phyloP scores from a whole-genome alignment of 2,329 filamentous ascomycete species.

The Dothiorella sarmentorum region DNA sequence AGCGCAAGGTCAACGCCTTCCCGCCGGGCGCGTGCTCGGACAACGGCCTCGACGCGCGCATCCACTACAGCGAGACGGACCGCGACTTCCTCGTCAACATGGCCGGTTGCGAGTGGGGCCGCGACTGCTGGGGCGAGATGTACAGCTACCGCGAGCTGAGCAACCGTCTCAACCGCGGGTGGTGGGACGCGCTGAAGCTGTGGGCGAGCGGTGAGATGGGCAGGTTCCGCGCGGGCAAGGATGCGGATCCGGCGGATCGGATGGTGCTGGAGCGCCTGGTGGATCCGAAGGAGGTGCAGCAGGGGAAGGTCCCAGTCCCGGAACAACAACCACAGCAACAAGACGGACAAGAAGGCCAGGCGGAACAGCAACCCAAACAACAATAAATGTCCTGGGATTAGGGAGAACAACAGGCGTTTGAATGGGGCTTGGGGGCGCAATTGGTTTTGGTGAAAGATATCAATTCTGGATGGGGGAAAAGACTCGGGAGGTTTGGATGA shows the following conservation, averaged over 20 bases:
- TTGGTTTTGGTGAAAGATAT: too few species aligned
- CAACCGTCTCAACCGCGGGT: conserved; percentile 78
- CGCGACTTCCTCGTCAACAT: conserved; percentile 96
- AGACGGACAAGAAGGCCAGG: background rate
- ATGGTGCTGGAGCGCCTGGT: conserved; percentile 3
- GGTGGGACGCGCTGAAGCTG: conserved; percentile 9
- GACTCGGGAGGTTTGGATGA: too few species aligned
- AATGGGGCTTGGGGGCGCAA: too few species aligned
- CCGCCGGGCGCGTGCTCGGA: conserved; percentile 79
- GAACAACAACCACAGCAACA: background rate
- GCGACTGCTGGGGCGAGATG: conserved; percentile 98
- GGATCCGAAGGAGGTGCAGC: background rate
- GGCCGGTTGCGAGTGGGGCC: conserved; percentile 95
- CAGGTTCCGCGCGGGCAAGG: background rate
- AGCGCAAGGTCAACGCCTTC: conserved; percentile 93
- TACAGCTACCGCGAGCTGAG: conserved; percentile 90
- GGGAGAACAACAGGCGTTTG: too few species aligned
- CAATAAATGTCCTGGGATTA: too few species aligned
- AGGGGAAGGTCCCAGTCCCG: too few species aligned
- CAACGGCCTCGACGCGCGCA: conserved; percentile 66
- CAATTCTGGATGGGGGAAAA: background rate
- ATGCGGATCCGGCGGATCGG: background rate
- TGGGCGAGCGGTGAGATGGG: background rate
- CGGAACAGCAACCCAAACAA: too few species aligned
- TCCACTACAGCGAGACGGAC: conserved; percentile 83